These are phyloP conservation scores for Musa beccarii DNA, from an alignment of 176 grass and related monocot genomes.

Conservation along the genomic window DNA sequence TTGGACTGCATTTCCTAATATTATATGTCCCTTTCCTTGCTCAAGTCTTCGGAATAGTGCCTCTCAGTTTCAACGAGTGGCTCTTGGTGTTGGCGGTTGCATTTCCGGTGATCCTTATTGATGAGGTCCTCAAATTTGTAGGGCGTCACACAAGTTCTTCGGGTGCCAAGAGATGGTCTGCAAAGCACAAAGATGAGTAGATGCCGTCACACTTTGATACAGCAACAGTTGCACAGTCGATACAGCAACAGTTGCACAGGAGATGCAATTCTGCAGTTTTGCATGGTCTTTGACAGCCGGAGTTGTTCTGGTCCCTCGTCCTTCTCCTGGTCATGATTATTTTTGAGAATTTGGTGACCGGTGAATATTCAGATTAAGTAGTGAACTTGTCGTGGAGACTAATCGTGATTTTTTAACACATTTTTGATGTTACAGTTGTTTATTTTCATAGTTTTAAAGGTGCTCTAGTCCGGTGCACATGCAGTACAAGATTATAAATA, in stretches of 20 bases:
- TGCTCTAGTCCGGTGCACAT: not conserved
- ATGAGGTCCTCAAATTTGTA: constrained; percentile 81
- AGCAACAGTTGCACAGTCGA: not conserved
- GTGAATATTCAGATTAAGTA: no score
- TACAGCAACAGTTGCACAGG: not conserved
- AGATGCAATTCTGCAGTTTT: not conserved
- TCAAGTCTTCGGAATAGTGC: constrained; percentile 73
- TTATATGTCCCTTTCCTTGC: constrained; percentile 82
- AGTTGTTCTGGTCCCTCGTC: no score
- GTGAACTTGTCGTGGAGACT: no score
- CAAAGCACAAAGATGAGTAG: constrained; percentile 72
- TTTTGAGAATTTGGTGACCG: no score
- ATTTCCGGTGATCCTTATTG: constrained; percentile 67
- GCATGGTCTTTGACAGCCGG: not conserved
- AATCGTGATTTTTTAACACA: no score
- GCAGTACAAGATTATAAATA: not conserved
- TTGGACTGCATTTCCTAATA: constrained; percentile 90
- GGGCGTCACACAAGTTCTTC: constrained; percentile 40
- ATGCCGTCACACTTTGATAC: not conserved
- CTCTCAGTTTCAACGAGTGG: constrained; percentile 84
- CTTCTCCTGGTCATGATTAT: no score
- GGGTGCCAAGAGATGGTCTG: constrained; percentile 26
- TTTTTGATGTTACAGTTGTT: no score
- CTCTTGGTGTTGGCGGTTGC: constrained; percentile 73
- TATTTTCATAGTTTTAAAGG: no score